phyloP scores from a whole-genome alignment of 371 early-diverging fungal species.

The Mortierella sp. region DNA sequence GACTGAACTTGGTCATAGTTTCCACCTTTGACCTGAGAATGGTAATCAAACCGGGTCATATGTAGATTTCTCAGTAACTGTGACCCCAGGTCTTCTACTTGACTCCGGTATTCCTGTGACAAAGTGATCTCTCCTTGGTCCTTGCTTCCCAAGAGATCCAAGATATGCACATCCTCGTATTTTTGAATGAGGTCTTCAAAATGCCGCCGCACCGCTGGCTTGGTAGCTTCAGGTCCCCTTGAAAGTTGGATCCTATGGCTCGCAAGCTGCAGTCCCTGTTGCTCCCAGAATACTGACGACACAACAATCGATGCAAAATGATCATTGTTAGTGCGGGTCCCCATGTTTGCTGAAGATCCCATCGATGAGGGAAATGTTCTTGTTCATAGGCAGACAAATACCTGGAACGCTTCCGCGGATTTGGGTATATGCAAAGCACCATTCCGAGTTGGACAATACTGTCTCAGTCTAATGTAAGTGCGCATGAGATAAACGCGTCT shows the following conservation, averaged over 20 bases:
- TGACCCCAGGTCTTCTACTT: constrained; percentile 58
- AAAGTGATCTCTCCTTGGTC: constrained; percentile 80
- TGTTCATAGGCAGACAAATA: no score
- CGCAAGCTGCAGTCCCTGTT: constrained; percentile 84
- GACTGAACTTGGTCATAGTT: constrained; percentile 79
- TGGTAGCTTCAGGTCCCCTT: constrained; percentile 73
- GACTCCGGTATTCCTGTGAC: constrained; percentile 73
- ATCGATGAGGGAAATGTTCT: no score
- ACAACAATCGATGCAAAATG: no score
- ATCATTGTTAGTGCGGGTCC: no score
- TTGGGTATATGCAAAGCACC: constrained; percentile 79
- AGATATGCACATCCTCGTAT: constrained; percentile 80
- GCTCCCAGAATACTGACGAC: constrained; percentile 98
- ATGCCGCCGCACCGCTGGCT: constrained; percentile 85
- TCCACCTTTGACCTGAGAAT: constrained; percentile 81
- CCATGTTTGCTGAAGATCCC: no score
- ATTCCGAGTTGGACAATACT: constrained; percentile 69
- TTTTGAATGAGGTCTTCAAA: constrained; percentile 79
- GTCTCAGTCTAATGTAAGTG: constrained; percentile 71
- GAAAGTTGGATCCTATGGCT: constrained; percentile 85
- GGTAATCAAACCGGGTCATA: constrained; percentile 87
- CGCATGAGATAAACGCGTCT: no score
- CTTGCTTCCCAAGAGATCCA: constrained; percentile 86
- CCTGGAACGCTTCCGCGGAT: constrained; percentile 95
- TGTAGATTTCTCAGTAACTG: constrained; percentile 46